phyloP scores from a whole-genome alignment of 2,329 filamentous ascomycete genomes.

The Sporothrix schenckii region DNA sequence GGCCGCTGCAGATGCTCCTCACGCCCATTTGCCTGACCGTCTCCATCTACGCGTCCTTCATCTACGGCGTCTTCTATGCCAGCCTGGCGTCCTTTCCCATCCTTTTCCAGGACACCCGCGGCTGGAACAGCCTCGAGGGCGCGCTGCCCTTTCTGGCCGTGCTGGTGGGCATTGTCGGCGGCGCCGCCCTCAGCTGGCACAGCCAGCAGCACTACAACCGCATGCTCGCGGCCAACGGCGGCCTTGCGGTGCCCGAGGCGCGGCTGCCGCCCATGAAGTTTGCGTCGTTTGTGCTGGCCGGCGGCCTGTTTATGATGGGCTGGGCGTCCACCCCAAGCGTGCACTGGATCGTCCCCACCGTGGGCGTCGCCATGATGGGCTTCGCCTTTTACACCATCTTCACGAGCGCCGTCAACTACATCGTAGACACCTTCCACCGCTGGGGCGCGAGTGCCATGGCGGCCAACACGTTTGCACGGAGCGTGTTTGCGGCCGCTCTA shows the following conservation, averaged over 20 bases:
- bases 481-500: conserved; percentile 59
- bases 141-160: conserved; percentile 17
- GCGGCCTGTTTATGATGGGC: conserved; percentile 9
- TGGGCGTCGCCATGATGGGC: conserved; percentile 30
- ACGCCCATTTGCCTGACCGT: conserved; percentile 23
- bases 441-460: conserved; percentile 66
- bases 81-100: conserved; percentile 25
- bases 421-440: conserved; percentile 57
- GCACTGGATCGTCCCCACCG: not conserved
- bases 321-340: not conserved
- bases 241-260: not conserved
- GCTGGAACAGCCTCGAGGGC: not conserved
- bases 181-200: not conserved
- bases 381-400: conserved; percentile 51
- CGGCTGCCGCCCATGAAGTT: conserved; percentile 13
- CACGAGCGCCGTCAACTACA: conserved; percentile 57
- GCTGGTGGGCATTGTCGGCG: not conserved
- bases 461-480: conserved; percentile 62
- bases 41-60: conserved; percentile 23
- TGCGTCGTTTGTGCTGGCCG: not conserved
- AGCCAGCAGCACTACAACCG: conserved; percentile 17
- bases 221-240: not conserved
- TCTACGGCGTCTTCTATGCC: conserved; percentile 24
- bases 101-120: conserved; percentile 35
- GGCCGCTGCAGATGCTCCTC: conserved; percentile 19